These are phyloP conservation scores for Puccinia horiana DNA, from an alignment of 1,284 basidiomycete genomes.

Conservation along the genomic window DNA sequence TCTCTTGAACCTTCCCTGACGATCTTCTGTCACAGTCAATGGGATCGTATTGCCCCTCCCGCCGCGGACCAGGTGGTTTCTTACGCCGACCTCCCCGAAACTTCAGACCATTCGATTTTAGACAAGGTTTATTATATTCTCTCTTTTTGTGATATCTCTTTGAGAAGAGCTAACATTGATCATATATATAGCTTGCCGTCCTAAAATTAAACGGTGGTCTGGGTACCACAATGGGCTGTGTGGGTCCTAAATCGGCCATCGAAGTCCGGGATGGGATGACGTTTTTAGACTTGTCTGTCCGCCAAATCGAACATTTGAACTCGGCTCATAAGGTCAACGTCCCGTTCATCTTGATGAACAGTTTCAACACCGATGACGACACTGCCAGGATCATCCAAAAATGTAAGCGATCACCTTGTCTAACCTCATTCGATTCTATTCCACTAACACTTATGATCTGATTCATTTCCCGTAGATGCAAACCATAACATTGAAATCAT, in stretches of 20 bases:
- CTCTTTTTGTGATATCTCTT: background rate
- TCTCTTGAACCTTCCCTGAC: background rate
- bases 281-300: constrained; percentile 93
- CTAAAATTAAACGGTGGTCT: constrained; percentile 99
- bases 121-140: constrained; percentile 64
- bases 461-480: constrained; percentile 50
- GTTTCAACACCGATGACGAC: constrained; percentile 84
- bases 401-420: constrained; percentile 59
- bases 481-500: constrained; percentile 60
- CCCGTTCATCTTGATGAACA: constrained; percentile 98
- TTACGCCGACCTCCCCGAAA: constrained; percentile 72
- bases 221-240: constrained; percentile 89
- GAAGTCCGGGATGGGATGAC: constrained; percentile 98
- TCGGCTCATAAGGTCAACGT: constrained; percentile 71
- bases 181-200: constrained; percentile 72
- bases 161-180: background rate
- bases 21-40: constrained; percentile 67
- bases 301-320: constrained; percentile 86
- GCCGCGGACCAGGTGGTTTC: constrained; percentile 87
- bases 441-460: too few species aligned
- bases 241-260: constrained; percentile 81
- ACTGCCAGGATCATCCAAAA: constrained; percentile 93
- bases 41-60: constrained; percentile 96
- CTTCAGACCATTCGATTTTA: constrained; percentile 71
- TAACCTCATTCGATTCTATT: background rate